Evolutionary conservation across 345 rosid genomes (phyloP), one percentile per base, ranked within the genome.

Genomic region (Laguncularia racemosa): DNA sequence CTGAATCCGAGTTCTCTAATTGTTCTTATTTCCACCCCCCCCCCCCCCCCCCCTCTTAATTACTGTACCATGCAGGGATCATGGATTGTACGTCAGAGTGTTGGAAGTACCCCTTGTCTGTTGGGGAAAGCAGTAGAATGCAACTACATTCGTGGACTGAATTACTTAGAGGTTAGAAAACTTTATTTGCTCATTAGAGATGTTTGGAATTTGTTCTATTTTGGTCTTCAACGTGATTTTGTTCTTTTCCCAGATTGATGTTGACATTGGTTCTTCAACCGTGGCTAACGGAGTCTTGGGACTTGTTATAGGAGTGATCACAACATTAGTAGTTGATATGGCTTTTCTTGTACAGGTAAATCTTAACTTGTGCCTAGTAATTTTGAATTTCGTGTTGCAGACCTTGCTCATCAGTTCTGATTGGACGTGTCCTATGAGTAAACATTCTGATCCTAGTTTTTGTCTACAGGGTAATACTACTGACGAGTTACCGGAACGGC

Each of bases 271-370:
- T 58, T 95, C 99, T 62, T 95, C 99, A 18, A 85, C 97, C 2
- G 99, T 95, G 17, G 99, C 99, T 48, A 95, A 90, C 66, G 99
- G 99, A 75, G 99, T 93, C 62, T 69, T 93, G 72, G 97, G 99
- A 62, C 95, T 95, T 61, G 99, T 95, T 52, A 73, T 90, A 9
- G 97, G 99, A n/a, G 92, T 90, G 52, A 84, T 95, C 52, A 90
- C 86, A 49, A 64, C 96, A 14, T 74, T 95, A 78, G 97, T 95
- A 54, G 95, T 95, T 50, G 99, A 95, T 64, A 95, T 90, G 99
- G 97, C 99, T 69, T 90, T 95, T 66, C 97, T 95, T 76, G 96
- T 95, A 75, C 99, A 93, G 96, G 85, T 78, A 66, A 46, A 52
- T n/a, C 40, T 33, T 33, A 33, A 23, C 28, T 23, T 33, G 40